Evolutionary conservation across 495 filamentous ascomycete genomes (phyloP).

Genomic region (Annulohypoxylon maeteangense): DNA sequence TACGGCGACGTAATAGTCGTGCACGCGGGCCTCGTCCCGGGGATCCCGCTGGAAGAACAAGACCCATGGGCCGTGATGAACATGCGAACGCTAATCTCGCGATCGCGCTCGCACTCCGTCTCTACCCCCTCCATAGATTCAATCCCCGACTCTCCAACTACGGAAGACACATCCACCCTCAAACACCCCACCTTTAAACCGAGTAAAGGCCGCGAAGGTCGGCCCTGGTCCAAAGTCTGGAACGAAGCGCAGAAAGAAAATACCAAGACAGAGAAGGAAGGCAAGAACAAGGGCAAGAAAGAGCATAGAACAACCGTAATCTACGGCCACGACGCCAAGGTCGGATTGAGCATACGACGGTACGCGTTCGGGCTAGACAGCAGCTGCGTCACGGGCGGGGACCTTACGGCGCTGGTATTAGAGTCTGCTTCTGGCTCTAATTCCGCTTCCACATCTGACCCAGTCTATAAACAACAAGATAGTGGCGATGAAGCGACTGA

Average conservation of each 20-base stretch:
- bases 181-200: slow-evolving; percentile 14
- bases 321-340: slow-evolving; percentile 87
- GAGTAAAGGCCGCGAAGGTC: slow-evolving; percentile 58
- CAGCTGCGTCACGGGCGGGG: slow-evolving; percentile 78
- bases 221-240: slow-evolving; percentile 74
- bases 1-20: slow-evolving; percentile 76
- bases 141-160: not conserved
- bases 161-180: not conserved
- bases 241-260: slow-evolving; percentile 44
- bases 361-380: slow-evolving; percentile 89
- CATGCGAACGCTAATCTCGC: slow-evolving; percentile 77
- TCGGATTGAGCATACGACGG: slow-evolving; percentile 68
- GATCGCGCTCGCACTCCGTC: not conserved
- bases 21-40: slow-evolving; percentile 86
- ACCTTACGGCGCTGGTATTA: slow-evolving; percentile 81
- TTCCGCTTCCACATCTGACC: not conserved
- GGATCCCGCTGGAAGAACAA: slow-evolving; percentile 73
- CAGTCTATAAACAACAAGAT: slow-evolving; percentile 15
- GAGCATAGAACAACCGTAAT: slow-evolving; percentile 71
- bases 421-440: slow-evolving; percentile 46
- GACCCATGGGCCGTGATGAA: slow-evolving; percentile 88
- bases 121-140: not conserved
- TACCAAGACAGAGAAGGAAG: slow-evolving; percentile 18
- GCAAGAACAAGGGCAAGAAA: slow-evolving; percentile 27
- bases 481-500: slow-evolving; percentile 30